Evolutionary conservation across 257 asterid species (phyloP).

Genomic region (Petunia secreta): DNA sequence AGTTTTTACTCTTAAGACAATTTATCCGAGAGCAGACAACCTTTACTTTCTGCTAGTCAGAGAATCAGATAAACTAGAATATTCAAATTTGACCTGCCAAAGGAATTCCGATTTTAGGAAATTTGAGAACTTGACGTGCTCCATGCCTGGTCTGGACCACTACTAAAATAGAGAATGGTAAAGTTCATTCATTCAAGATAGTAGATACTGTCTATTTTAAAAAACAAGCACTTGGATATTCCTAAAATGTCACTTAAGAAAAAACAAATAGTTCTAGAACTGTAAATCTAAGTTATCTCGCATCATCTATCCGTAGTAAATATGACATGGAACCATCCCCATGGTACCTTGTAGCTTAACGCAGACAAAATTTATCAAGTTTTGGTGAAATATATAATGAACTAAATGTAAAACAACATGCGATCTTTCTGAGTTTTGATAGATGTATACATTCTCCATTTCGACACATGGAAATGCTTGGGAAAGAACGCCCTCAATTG

Average conservation of each 20-base stretch:
- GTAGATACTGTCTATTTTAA: conserved; percentile 2
- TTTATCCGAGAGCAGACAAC: neutral
- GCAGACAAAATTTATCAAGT: conserved; percentile 8
- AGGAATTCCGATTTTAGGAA: conserved; percentile 1
- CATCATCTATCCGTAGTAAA: conserved; percentile 16
- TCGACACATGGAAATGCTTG: neutral
- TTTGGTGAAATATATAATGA: neutral
- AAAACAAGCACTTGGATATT: neutral
- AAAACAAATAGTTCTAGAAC: neutral
- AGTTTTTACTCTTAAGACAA: neutral
- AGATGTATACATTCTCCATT: neutral
- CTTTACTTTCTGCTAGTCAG: neutral
- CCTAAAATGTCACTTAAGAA: neutral
- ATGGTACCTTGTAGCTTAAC: neutral
- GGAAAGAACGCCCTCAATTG: neutral
- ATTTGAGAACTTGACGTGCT: neutral
- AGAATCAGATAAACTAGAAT: neutral
- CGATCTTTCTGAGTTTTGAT: neutral
- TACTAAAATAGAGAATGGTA: neutral
- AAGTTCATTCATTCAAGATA: conserved; percentile 10
- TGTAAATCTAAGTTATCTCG: neutral
- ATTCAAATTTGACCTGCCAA: conserved; percentile 1
- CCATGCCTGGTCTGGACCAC: neutral
- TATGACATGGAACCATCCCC: neutral
- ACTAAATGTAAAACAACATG: neutral